Evolutionary conservation across 1,284 basidiomycete genomes (phyloP), one percentile per base, ranked within the genome.

Genomic region (Tilletia walkeri): DNA sequence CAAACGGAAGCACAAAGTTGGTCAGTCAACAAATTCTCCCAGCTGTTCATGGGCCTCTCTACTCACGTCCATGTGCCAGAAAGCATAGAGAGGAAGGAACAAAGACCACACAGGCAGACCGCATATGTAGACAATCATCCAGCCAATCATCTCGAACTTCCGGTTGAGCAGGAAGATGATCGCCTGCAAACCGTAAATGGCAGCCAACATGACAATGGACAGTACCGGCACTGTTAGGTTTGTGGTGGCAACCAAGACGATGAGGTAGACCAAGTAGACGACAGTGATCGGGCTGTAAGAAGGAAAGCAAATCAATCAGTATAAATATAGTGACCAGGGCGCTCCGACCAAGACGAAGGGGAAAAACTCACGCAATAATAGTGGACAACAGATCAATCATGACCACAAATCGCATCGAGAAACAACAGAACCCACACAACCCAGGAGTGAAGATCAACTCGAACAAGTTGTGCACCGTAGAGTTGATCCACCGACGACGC

Each of bases 401-500:
- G 78, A 98, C 95, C 56, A 99, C 88, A 84, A 98, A 99, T 34
- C 95, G 89, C 95, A 99, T 98, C 3, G 94, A 97, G 88, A 99
- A 83, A 20, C 80, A 74, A 70, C 94, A 97, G 89, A 96, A 95
- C 73, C 95, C 94, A 80, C 94, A 97, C 73, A 98, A 90, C 75
- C 94, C 91, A 61, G 95, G 92, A 79, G 97, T 86, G 86, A 93
- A 93, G 73, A 97, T 87, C 49, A 99, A 87, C 84, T 98, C 95
- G 66, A 90, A 92, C 73, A 99, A 86, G 84, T 99, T 99, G 86
- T 99, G 95, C 41, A 99, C 90, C 0, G 95, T 99, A 49, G 94
- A 98, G 86, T 99, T 99, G 86, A 99, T 99, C 96, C 96, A 99
- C 80, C 94, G 91, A 86, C 95, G 91, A 86, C 95, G 90, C 84